phyloP scores from a whole-genome alignment of 2,329 filamentous ascomycete genomes.

The Colletotrichum cuscutae region DNA sequence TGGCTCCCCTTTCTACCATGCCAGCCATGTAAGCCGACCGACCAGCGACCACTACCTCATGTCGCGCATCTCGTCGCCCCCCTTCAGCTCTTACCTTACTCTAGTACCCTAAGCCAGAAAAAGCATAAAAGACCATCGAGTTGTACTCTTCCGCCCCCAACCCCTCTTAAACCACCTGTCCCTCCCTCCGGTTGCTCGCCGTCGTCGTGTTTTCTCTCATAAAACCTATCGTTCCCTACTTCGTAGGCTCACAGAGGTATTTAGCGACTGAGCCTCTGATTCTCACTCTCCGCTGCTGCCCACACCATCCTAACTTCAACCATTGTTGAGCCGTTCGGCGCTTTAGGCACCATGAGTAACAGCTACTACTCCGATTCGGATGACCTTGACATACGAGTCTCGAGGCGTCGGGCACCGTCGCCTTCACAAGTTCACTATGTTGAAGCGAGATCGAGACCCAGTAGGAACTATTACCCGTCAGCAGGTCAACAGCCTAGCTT shows the following conservation, averaged over 20 bases:
- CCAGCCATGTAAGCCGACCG: conserved; percentile 1
- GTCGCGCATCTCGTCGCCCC: conserved; percentile 9
- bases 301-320: background rate
- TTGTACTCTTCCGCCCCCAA: conserved; percentile 6
- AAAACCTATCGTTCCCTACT: background rate
- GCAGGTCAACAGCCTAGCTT: conserved; percentile 47
- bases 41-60: background rate
- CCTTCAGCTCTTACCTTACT: background rate
- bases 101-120: conserved; percentile 19
- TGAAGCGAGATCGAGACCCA: conserved; percentile 48
- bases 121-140: conserved; percentile 22
- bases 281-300: background rate
- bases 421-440: conserved; percentile 58
- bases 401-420: conserved; percentile 51
- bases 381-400: conserved; percentile 63
- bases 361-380: conserved; percentile 63
- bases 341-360: conserved; percentile 43
- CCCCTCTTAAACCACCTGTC: background rate
- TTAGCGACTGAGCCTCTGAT: background rate
- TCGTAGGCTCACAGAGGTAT: background rate
- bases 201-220: background rate
- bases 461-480: conserved; percentile 51
- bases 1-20: background rate
- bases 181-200: background rate
- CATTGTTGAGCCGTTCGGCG: too few relatives aligned